phyloP scores from a whole-genome alignment of 2,329 filamentous ascomycete genomes.

The Leptographium procerum region DNA sequence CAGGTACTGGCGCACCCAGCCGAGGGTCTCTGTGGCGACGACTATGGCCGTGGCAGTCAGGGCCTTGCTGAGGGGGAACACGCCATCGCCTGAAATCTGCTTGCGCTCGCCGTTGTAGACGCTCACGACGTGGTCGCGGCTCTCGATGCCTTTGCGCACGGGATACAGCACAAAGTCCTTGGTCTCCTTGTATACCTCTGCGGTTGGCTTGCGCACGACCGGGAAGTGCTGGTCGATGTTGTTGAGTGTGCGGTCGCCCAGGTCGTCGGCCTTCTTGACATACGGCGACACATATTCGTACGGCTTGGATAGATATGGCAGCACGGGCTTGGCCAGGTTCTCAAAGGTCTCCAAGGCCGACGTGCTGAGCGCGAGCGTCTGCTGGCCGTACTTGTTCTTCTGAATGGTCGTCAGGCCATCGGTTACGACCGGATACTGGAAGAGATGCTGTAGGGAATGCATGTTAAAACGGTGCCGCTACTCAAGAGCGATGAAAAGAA shows the following conservation, averaged over 20 bases:
- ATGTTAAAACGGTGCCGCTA: neutral
- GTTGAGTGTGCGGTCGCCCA: slow-evolving; percentile 61
- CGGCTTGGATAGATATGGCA: slow-evolving; percentile 68
- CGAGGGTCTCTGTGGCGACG: slow-evolving; percentile 52
- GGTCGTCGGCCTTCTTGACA: slow-evolving; percentile 65
- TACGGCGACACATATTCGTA: slow-evolving; percentile 79
- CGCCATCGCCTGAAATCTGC: slow-evolving; percentile 51
- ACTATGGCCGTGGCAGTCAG: slow-evolving; percentile 55
- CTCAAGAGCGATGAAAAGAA: neutral
- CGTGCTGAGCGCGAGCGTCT: slow-evolving; percentile 65
- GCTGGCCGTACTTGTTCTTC: slow-evolving; percentile 70
- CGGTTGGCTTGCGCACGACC: slow-evolving; percentile 62
- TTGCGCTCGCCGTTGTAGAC: slow-evolving; percentile 49
- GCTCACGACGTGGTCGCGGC: slow-evolving; percentile 48
- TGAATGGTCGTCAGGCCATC: slow-evolving; percentile 72
- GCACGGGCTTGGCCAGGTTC: slow-evolving; percentile 63
- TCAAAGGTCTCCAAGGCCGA: slow-evolving; percentile 67
- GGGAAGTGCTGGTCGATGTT: slow-evolving; percentile 62
- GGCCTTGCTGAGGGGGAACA: slow-evolving; percentile 60
- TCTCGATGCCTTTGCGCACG: slow-evolving; percentile 47
- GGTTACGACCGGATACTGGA: slow-evolving; percentile 71
- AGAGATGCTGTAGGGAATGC: slow-evolving; percentile 54
- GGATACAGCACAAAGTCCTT: slow-evolving; percentile 52
- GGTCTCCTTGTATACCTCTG: slow-evolving; percentile 55
- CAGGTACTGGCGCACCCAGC: slow-evolving; percentile 48